phyloP scores from a whole-genome alignment of 2,329 filamentous ascomycete species.

The Penicillium brasilianum region DNA sequence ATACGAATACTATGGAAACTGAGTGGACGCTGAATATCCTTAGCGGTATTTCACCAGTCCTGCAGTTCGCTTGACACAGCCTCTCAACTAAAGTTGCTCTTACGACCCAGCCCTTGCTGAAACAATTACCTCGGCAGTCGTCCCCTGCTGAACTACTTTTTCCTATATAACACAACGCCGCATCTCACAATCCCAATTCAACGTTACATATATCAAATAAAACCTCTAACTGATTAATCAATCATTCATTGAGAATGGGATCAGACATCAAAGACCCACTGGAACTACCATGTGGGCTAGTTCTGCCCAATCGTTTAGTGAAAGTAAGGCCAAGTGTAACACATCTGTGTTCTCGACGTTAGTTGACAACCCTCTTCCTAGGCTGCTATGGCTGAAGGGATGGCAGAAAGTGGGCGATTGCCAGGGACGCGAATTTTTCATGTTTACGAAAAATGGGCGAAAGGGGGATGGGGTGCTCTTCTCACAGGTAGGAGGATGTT shows the following conservation, averaged over 20 bases:
- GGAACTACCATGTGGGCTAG: not conserved
- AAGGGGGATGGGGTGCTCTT: not conserved
- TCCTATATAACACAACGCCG: not conserved
- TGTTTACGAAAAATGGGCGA: not conserved
- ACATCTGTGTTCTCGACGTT: not conserved
- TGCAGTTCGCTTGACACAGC: no score
- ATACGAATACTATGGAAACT: no score
- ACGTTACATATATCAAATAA: not conserved
- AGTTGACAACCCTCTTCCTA: not conserved
- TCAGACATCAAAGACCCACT: not conserved
- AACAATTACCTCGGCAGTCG: no score
- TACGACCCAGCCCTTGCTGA: no score
- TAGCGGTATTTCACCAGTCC: no score
- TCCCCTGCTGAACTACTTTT: not conserved
- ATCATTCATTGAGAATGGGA: not conserved
- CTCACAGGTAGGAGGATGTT: not conserved
- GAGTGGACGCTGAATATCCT: no score
- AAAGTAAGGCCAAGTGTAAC: not conserved
- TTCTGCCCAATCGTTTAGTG: not conserved
- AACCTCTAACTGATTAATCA: not conserved
- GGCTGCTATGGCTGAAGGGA: not conserved
- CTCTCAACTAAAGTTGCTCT: no score
- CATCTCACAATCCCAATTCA: not conserved
- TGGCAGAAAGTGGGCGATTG: not conserved
- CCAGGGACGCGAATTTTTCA: not conserved